These are phyloP conservation scores for Sarocladium oryzae DNA, from an alignment of 2,329 filamentous ascomycete species.

Conservation along the genomic window DNA sequence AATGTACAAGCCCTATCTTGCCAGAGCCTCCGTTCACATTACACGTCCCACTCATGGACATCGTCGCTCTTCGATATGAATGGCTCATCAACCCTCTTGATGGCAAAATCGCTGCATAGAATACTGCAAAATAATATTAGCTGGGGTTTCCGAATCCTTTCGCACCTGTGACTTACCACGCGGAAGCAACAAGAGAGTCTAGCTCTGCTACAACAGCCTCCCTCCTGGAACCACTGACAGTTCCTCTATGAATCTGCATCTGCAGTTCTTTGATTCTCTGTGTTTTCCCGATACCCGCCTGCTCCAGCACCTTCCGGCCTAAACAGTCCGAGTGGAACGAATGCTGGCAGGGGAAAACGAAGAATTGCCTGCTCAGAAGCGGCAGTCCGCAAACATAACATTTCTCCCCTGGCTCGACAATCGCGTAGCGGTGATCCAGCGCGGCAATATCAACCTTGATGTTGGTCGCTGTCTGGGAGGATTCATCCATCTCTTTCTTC, in stretches of 20 bases:
- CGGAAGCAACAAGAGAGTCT: conserved; percentile 83
- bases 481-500: conserved; percentile 94
- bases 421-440: conserved; percentile 84
- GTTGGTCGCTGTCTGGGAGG: conserved; percentile 77
- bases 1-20: background rate
- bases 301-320: conserved; percentile 76
- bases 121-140: conserved; percentile 52
- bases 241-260: conserved; percentile 70
- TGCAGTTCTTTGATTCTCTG: conserved; percentile 82
- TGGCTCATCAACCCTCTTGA: conserved; percentile 89
- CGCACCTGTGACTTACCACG: conserved; percentile 56
- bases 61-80: conserved; percentile 74
- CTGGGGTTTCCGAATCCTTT: background rate
- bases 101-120: conserved; percentile 88
- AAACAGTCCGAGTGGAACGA: conserved; percentile 95
- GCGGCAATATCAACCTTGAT: conserved; percentile 86
- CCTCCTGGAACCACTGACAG: conserved; percentile 62
- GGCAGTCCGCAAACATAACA: conserved; percentile 86
- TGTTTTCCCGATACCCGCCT: conserved; percentile 67
- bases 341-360: conserved; percentile 97
- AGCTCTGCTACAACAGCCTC: conserved; percentile 83
- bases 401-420: conserved; percentile 91
- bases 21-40: background rate
- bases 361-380: conserved; percentile 85
- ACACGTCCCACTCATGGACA: conserved; percentile 69